Conservation (phyloP, 2,329 filamentous ascomycete species). For the Cercospora sp. region DNA sequence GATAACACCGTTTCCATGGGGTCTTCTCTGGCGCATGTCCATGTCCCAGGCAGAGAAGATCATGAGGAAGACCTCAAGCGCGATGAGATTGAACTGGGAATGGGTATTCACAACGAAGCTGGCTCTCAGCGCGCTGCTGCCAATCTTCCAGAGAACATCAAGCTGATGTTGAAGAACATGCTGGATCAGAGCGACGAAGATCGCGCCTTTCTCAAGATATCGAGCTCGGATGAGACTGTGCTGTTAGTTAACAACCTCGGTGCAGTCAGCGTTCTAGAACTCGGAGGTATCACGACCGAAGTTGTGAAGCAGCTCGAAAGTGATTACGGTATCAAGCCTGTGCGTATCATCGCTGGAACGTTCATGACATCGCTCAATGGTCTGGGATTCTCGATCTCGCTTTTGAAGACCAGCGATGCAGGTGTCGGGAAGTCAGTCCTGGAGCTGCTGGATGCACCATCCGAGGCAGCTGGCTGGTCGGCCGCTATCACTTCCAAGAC, state of each 20-base stretch:
- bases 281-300: conserved; percentile 71
- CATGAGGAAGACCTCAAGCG: conserved; percentile 60
- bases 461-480: conserved; percentile 67
- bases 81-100: conserved; percentile 66
- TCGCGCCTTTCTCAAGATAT: conserved; percentile 67
- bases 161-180: conserved; percentile 66
- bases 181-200: conserved; percentile 65
- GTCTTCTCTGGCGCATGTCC: conserved; percentile 84
- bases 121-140: conserved; percentile 46
- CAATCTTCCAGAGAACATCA: conserved; percentile 48
- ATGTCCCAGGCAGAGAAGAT: conserved; percentile 74
- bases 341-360: conserved; percentile 63
- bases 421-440: conserved; percentile 64
- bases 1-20: conserved; percentile 82
- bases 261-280: conserved; percentile 69
- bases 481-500: conserved; percentile 60
- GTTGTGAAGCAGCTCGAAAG: conserved; percentile 61
- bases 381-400: conserved; percentile 68
- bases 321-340: conserved; percentile 61
- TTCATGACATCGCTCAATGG: conserved; percentile 74
- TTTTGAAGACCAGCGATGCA: conserved; percentile 64
- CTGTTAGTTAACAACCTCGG: conserved; percentile 75
- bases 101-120: conserved; percentile 70
- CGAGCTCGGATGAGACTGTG: conserved; percentile 62
- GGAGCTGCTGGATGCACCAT: conserved; percentile 66